Evolutionary conservation across 176 grass and related monocot species (phyloP).

Genomic region (Olyra latifolia): DNA sequence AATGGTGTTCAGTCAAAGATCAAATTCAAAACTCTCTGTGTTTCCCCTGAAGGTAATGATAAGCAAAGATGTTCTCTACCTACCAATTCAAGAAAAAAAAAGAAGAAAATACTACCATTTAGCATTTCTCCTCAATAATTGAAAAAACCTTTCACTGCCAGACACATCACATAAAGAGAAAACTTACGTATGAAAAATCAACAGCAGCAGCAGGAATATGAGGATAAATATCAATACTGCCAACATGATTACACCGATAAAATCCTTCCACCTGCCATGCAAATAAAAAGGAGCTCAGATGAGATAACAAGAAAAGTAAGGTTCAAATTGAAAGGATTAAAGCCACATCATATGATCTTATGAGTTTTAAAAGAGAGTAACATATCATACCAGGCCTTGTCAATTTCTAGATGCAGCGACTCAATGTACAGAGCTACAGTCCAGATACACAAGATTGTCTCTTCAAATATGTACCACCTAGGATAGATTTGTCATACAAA

Average conservation of each 20-base stretch:
- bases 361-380: slow-evolving; percentile 6
- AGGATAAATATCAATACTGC: slow-evolving; percentile 80
- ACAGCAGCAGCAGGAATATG: slow-evolving; percentile 69
- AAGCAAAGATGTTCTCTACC: background rate
- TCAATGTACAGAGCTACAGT: slow-evolving; percentile 71
- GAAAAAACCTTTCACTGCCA: background rate
- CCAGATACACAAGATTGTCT: slow-evolving; percentile 71
- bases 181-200: slow-evolving; percentile 80
- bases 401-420: slow-evolving; percentile 53
- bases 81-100: slow-evolving; percentile 19
- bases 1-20: background rate
- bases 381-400: slow-evolving; percentile 64
- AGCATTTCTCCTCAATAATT: background rate
- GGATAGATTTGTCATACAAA: slow-evolving; percentile 31
- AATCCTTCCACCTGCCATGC: slow-evolving; percentile 85
- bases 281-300: slow-evolving; percentile 29
- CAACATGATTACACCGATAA: slow-evolving; percentile 69
- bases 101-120: slow-evolving; percentile 7
- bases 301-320: background rate
- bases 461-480: slow-evolving; percentile 92
- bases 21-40: background rate
- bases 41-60: slow-evolving; percentile 12
- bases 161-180: slow-evolving; percentile 1
- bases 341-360: slow-evolving; percentile 1
- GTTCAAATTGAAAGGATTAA: slow-evolving; percentile 32